These are phyloP conservation scores for Basipetospora sp. DNA, from an alignment of 2,329 filamentous ascomycete species.

Conservation along the genomic window DNA sequence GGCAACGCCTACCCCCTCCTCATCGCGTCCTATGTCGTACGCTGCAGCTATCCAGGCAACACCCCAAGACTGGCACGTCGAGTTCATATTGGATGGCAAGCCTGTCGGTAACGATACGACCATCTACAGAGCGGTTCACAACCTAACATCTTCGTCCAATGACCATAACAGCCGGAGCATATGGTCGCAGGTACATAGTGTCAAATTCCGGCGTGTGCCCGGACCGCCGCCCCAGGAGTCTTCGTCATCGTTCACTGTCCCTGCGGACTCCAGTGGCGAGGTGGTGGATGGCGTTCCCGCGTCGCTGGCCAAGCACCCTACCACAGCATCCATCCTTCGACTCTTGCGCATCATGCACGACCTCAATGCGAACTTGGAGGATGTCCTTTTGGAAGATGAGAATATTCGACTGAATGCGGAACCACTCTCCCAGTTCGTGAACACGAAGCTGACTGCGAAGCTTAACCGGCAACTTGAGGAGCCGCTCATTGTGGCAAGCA, in stretches of 20 bases:
- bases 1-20: slow-evolving; percentile 38
- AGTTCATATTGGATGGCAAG: slow-evolving; percentile 78
- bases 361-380: slow-evolving; percentile 83
- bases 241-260: slow-evolving; percentile 29
- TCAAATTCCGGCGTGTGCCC: slow-evolving; percentile 76
- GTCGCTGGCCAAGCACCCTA: slow-evolving; percentile 69
- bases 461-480: slow-evolving; percentile 93
- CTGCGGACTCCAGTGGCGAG: slow-evolving; percentile 32
- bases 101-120: slow-evolving; percentile 82
- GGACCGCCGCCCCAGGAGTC: slow-evolving; percentile 68
- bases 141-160: slow-evolving; percentile 32
- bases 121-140: slow-evolving; percentile 86
- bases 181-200: slow-evolving; percentile 79
- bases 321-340: slow-evolving; percentile 73
- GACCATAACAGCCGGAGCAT: slow-evolving; percentile 62
- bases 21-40: slow-evolving; percentile 58
- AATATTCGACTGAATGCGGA: slow-evolving; percentile 60
- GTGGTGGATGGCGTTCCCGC: slow-evolving; percentile 52
- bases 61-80: slow-evolving; percentile 92
- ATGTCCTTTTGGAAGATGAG: slow-evolving; percentile 67
- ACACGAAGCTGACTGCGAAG: slow-evolving; percentile 95
- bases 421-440: slow-evolving; percentile 86
- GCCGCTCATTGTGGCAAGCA: slow-evolving; percentile 89
- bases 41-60: slow-evolving; percentile 65
- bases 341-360: slow-evolving; percentile 83